These are phyloP conservation scores for Micractinium conductrix DNA, from an alignment of 139 green algal genomes.

Conservation along the genomic window DNA sequence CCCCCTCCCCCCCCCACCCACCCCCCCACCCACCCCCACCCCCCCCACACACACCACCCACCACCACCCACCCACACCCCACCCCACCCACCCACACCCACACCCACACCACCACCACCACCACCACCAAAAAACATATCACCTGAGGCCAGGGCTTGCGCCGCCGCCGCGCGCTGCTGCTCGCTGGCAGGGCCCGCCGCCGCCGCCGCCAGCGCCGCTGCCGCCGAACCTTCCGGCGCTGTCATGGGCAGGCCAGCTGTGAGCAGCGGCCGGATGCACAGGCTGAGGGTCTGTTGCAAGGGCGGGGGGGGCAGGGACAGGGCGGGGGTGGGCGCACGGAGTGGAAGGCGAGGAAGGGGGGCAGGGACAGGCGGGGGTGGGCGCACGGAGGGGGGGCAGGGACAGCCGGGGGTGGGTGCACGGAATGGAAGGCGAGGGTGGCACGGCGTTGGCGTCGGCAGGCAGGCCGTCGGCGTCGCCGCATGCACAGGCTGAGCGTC, in stretches of 20 bases:
- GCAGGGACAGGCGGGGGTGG: no score
- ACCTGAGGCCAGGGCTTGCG: slow-evolving; percentile 15
- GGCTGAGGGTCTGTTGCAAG: slow-evolving; percentile 68
- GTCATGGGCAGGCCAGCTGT: slow-evolving; percentile 56
- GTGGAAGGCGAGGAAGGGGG: no score
- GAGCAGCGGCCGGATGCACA: slow-evolving; percentile 84
- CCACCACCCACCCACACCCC: neutral
- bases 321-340: neutral
- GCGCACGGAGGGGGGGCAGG: no score
- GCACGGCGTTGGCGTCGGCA: neutral
- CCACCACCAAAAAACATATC: neutral
- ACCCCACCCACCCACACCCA: neutral
- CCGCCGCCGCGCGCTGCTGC: slow-evolving; percentile 32
- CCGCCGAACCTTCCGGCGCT: neutral
- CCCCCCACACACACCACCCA: neutral
- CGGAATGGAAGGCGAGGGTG: no score
- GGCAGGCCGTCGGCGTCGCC: no score
- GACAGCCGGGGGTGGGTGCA: no score
- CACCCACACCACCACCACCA: neutral
- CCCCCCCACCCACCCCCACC: neutral
- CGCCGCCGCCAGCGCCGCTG: neutral
- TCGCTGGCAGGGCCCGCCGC: slow-evolving; percentile 16
- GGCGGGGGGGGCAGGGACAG: neutral
- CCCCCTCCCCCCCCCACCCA: neutral
- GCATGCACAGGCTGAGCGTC: neutral